Evolutionary conservation across 768 basidiomycete genomes (phyloP), one percentile per base, ranked within the genome.

Genomic region (Lactarius akahatsu): DNA sequence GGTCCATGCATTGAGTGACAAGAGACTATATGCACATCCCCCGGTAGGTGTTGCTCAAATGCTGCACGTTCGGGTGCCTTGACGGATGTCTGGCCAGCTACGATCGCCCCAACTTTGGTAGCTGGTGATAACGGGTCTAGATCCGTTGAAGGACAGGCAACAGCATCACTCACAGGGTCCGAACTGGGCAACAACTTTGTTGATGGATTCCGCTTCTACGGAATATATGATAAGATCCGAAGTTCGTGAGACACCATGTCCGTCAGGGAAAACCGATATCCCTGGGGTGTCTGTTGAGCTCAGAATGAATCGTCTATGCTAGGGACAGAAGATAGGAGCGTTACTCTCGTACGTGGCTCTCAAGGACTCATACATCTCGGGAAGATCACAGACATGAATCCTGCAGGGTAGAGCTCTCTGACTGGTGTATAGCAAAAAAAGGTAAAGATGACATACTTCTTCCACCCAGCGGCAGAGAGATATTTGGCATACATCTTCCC

Each of bases 1-100:
- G 97, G 96, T 0, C 96, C 96, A 74, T 99, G 97, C 26, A 99
- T 77, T 23, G 95, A 97, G 78, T 99, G 97, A 63, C 94, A 85
- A 0, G 95, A 97, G 56, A 98, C 85, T 71, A 99, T 95, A 72
- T 89, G 83, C 15, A 91, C 88, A 72, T 99, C 97, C 2, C 77
- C 70, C 0, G 97, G 97, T 2, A 98, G 86, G 72, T 92, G 81
- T 40, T 85, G 84, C 71, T 99, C 97, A 72, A 97, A 98, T 0
- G 97, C 96, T 2, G 76, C 83, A 69, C 84, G 87, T 75, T 99
- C 97, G 0, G 97, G 97, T 0, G 94, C 92, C 75, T 99, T 99
- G 54, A 98, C 96, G 1, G 93, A 96, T 0, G 96, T 99, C 76
- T 99, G 96, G 1, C 96, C 97, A 0, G 94, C 86, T 32, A 99